These are phyloP conservation scores for Cutaneotrichosporon sp. DNA, from an alignment of 1,284 basidiomycete species.

Conservation along the genomic window DNA sequence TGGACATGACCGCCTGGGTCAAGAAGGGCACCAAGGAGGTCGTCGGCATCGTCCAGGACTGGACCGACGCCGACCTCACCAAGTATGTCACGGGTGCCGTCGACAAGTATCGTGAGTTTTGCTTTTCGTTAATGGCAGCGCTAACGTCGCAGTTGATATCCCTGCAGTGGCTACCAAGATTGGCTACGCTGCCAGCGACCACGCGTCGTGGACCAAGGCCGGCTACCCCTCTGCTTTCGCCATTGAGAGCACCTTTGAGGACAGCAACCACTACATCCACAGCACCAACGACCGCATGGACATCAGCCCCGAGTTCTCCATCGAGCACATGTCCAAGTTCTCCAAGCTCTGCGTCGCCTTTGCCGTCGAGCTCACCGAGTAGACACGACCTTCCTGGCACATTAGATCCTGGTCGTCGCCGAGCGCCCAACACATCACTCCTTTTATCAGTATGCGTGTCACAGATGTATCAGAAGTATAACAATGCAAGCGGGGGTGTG, in stretches of 20 bases:
- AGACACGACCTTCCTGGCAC: no score
- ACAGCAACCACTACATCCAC: slow-evolving; percentile 73
- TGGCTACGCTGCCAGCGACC: slow-evolving; percentile 90
- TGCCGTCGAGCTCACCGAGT: slow-evolving; percentile 62
- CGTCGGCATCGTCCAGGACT: slow-evolving; percentile 88
- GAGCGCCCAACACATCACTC: no score
- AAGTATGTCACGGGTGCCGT: slow-evolving; percentile 67
- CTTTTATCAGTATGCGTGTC: not conserved
- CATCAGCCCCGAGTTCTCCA: slow-evolving; percentile 71
- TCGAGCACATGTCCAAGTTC: slow-evolving; percentile 58
- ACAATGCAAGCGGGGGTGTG: no score
- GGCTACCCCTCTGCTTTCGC: slow-evolving; percentile 79
- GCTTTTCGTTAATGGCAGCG: not conserved
- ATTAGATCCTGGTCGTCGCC: no score
- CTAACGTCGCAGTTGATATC: slow-evolving; percentile 34
- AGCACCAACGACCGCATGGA: slow-evolving; percentile 73
- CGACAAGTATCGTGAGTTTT: slow-evolving; percentile 58
- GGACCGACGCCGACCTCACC: slow-evolving; percentile 64
- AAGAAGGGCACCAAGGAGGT: slow-evolving; percentile 79
- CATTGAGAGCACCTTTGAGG: slow-evolving; percentile 51
- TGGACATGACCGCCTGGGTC: slow-evolving; percentile 91
- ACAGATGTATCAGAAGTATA: not conserved
- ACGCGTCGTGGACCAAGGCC: slow-evolving; percentile 72
- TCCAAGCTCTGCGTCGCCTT: slow-evolving; percentile 83
- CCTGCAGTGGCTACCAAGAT: slow-evolving; percentile 57